Evolutionary conservation across 179 eudicot species (phyloP).

Genomic region (Patellifolia procumbens): DNA sequence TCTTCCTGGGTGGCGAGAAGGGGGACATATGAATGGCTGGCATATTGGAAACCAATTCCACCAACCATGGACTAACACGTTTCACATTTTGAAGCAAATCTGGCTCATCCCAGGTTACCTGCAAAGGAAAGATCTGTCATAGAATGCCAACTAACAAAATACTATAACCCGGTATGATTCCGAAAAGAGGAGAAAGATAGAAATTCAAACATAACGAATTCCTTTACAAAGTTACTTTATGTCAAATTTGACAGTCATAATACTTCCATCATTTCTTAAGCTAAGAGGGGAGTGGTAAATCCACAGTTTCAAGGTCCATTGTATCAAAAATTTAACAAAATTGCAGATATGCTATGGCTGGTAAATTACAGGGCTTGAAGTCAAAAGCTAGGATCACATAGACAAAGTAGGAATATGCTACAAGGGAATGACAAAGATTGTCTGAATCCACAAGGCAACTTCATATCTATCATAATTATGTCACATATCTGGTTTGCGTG

Average conservation of each 20-base stretch:
- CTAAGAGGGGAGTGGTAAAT: not conserved
- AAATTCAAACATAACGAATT: not conserved
- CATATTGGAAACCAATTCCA: conserved; percentile 77
- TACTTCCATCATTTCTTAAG: not conserved
- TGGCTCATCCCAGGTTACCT: conserved; percentile 98
- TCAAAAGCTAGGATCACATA: not conserved
- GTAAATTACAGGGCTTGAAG: not conserved
- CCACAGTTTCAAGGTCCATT: not conserved
- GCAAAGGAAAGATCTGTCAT: conserved; percentile 22
- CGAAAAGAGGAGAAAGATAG: not conserved
- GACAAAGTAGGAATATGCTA: not conserved
- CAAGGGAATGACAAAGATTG: conserved; percentile 2
- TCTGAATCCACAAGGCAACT: conserved; percentile 21
- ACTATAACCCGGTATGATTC: not conserved
- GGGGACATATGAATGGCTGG: conserved; percentile 72
- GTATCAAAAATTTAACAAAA: not conserved
- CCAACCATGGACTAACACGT: conserved; percentile 94
- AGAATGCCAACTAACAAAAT: not conserved
- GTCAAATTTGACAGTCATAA: not conserved
- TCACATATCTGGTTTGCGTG: conserved; percentile 13
- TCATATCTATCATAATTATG: not conserved
- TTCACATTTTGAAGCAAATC: conserved; percentile 89
- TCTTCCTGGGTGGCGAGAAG: conserved; percentile 88
- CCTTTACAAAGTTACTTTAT: not conserved
- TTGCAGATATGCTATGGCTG: not conserved